These are phyloP conservation scores for Cephaloascus albidus DNA, from an alignment of 805 yeast genomes.

Conservation along the genomic window DNA sequence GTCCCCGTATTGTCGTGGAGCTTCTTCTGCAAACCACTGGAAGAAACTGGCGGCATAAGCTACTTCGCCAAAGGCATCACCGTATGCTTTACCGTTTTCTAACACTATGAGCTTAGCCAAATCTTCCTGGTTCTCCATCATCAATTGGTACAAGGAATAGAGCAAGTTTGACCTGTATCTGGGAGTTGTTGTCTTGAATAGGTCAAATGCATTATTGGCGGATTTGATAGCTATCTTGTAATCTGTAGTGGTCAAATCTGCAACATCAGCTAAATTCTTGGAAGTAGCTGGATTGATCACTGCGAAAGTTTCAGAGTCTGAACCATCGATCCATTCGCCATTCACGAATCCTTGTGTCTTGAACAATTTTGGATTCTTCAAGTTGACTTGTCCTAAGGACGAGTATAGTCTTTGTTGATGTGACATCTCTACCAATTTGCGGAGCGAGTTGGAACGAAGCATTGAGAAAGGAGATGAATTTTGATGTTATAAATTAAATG, in stretches of 20 bases:
- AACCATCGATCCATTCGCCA: slow-evolving; percentile 60
- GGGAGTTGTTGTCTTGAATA: slow-evolving; percentile 44
- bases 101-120: slow-evolving; percentile 53
- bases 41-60: slow-evolving; percentile 64
- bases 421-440: too few species aligned
- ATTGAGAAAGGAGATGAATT: too few species aligned
- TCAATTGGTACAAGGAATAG: slow-evolving; percentile 39
- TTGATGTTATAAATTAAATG: too few species aligned
- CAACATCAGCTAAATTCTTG: slow-evolving; percentile 41
- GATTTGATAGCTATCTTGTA: slow-evolving; percentile 43
- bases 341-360: slow-evolving; percentile 56
- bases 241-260: slow-evolving; percentile 41
- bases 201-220: slow-evolving; percentile 43
- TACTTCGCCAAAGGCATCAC: slow-evolving; percentile 69
- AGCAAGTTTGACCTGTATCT: slow-evolving; percentile 48
- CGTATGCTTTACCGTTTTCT: slow-evolving; percentile 69
- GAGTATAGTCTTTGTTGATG: too few species aligned
- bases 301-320: slow-evolving; percentile 37
- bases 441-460: too few species aligned
- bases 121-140: slow-evolving; percentile 52
- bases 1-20: slow-evolving; percentile 65
- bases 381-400: too few species aligned
- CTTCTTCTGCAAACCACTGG: slow-evolving; percentile 86
- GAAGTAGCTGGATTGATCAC: slow-evolving; percentile 73
- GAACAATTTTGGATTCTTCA: slow-evolving; percentile 42